Percentiles rank a stretch among this genome's conserved stretches.
Conservation (phyloP, 331 rosid genomes). For the Pyracantha coccinea region DNA sequence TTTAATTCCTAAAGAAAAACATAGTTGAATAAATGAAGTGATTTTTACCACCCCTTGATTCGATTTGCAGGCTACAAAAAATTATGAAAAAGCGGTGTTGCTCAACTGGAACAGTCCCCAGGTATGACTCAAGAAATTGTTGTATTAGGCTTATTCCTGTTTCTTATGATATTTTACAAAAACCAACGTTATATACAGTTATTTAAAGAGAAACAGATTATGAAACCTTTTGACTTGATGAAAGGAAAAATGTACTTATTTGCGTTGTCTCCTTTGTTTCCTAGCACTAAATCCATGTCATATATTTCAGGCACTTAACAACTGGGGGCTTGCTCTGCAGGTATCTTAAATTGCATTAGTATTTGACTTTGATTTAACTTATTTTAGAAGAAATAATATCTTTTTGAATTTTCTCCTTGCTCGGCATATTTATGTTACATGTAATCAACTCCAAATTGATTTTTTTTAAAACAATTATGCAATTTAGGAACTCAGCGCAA, state of each 20-base stretch:
- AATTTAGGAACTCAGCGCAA: conserved; percentile 93
- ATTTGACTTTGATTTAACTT: not conserved
- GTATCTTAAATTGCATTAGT: conserved; percentile 31
- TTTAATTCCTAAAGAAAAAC: not conserved
- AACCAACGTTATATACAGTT: not conserved
- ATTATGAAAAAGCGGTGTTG: conserved; percentile 89
- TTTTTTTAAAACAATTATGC: conserved; percentile 13
- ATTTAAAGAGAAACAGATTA: too few species aligned
- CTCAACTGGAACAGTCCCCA: conserved; percentile 99
- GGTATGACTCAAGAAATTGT: conserved; percentile 38
- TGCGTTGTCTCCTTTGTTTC: conserved; percentile 7
- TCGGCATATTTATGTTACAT: not conserved
- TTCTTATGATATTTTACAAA: not conserved
- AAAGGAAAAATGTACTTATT: not conserved
- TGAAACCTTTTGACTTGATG: not conserved
- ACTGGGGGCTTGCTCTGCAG: conserved; percentile 99
- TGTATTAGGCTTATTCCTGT: not conserved
- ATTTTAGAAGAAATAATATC: not conserved
- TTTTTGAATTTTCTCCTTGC: not conserved
- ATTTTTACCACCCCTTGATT: conserved; percentile 9
- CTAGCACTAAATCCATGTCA: conserved; percentile 13
- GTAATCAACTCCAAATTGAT: conserved; percentile 7
- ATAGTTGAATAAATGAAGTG: not conserved
- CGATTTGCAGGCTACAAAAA: conserved; percentile 73
- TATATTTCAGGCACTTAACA: conserved; percentile 91